These are phyloP conservation scores for Zymoseptoria pseudotritici DNA, from an alignment of 2,329 filamentous ascomycete species.

Conservation along the genomic window DNA sequence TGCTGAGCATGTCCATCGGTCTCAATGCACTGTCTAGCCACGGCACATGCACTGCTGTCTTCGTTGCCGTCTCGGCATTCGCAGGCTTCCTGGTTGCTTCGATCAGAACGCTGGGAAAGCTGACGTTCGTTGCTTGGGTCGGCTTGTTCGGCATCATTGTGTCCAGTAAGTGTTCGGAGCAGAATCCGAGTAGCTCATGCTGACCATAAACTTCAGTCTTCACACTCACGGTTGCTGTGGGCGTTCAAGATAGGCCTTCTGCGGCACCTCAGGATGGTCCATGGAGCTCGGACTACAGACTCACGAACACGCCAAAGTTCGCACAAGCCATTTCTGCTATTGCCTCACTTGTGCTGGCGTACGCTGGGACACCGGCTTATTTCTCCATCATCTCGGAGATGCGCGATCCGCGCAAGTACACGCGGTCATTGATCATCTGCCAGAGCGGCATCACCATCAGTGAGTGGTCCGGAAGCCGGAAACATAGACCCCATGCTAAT, in stretches of 20 bases:
- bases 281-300: conserved; percentile 24
- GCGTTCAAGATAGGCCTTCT: conserved; percentile 29
- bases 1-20: conserved; percentile 16
- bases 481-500: background rate
- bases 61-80: conserved; percentile 35
- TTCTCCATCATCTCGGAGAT: conserved; percentile 36
- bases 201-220: conserved; percentile 13
- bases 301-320: conserved; percentile 12
- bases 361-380: conserved; percentile 19
- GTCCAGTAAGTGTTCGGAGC: background rate
- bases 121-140: conserved; percentile 29
- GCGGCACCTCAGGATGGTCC: conserved; percentile 24
- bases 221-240: conserved; percentile 28
- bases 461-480: background rate
- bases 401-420: conserved; percentile 30
- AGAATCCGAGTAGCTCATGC: no score
- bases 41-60: conserved; percentile 31
- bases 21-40: conserved; percentile 18
- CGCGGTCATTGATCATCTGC: conserved; percentile 27
- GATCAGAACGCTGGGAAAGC: conserved; percentile 26
- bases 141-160: conserved; percentile 16
- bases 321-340: conserved; percentile 11
- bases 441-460: conserved; percentile 12
- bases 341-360: conserved; percentile 9
- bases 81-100: conserved; percentile 28